Evolutionary conservation across 352 stramenopile species (phyloP).

Genomic region (Globisporangium carolinianum): DNA sequence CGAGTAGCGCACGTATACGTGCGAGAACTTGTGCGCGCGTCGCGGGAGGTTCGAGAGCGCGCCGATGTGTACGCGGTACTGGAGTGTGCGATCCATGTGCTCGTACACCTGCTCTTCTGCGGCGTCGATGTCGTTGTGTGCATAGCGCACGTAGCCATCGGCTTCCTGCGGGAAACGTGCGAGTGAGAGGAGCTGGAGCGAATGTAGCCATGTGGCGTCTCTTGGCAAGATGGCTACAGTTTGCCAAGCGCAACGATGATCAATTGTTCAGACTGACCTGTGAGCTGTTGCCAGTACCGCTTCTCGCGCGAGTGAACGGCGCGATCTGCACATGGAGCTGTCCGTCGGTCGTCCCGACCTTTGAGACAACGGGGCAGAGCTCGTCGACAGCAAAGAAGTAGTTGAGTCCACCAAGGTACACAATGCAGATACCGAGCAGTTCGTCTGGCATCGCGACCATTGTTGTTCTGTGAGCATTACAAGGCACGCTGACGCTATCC

Average conservation of each 20-base stretch:
- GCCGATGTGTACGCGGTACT: constrained; percentile 32
- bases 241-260: neutral
- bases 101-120: constrained; percentile 44
- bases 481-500: too few relatives aligned
- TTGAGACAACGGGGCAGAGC: constrained; percentile 41
- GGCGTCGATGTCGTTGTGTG: constrained; percentile 22
- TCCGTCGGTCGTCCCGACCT: constrained; percentile 33
- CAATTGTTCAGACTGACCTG: neutral
- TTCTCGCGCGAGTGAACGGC: constrained; percentile 17
- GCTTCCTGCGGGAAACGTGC: neutral
- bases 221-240: neutral
- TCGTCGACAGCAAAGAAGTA: constrained; percentile 53
- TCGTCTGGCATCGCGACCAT: constrained; percentile 4
- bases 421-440: constrained; percentile 40
- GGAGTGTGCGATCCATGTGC: constrained; percentile 41
- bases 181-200: neutral
- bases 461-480: too few relatives aligned
- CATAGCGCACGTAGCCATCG: constrained; percentile 27
- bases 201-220: neutral
- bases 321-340: constrained; percentile 35
- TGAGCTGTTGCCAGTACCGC: constrained; percentile 15
- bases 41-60: constrained; percentile 15
- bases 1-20: constrained; percentile 32
- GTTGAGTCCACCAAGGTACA: constrained; percentile 54
- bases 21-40: constrained; percentile 23